Evolutionary conservation across 1,284 basidiomycete species (phyloP).

Genomic region (Phlebopus sp.): DNA sequence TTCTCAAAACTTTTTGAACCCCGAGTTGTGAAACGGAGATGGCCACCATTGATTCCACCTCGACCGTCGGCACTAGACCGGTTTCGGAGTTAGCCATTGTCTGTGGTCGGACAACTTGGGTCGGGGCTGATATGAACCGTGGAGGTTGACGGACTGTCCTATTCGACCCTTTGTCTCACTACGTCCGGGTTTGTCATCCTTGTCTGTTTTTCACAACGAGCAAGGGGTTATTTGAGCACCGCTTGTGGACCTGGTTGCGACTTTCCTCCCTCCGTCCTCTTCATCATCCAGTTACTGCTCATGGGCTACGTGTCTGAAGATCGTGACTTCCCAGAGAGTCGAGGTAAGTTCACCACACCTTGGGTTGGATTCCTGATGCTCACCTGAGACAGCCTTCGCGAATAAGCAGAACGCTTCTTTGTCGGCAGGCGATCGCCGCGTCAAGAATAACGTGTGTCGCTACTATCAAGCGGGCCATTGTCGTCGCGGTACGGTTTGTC

Average conservation of each 20-base stretch:
- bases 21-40: slow-evolving; percentile 13
- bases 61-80: slow-evolving; percentile 32
- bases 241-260: background rate
- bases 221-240: slow-evolving; percentile 17
- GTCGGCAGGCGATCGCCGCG: background rate
- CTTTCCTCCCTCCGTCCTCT: background rate
- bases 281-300: slow-evolving; percentile 1
- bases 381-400: slow-evolving; percentile 12
- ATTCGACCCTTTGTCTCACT: slow-evolving; percentile 26
- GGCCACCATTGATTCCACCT: slow-evolving; percentile 18
- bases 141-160: slow-evolving; percentile 6
- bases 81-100: slow-evolving; percentile 37
- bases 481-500: slow-evolving; percentile 29
- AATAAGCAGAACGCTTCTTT: slow-evolving; percentile 8
- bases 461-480: slow-evolving; percentile 26
- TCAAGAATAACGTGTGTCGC: slow-evolving; percentile 20
- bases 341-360: slow-evolving; percentile 15
- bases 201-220: slow-evolving; percentile 27
- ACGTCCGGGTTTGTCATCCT: slow-evolving; percentile 13
- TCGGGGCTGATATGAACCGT: slow-evolving; percentile 20
- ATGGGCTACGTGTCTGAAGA: slow-evolving; percentile 17
- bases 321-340: slow-evolving; percentile 7
- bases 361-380: background rate
- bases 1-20: slow-evolving; percentile 12
- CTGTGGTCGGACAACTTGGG: slow-evolving; percentile 17